These are phyloP conservation scores for Pseudoperonospora humuli DNA, from an alignment of 352 stramenopile genomes.

Conservation along the genomic window DNA sequence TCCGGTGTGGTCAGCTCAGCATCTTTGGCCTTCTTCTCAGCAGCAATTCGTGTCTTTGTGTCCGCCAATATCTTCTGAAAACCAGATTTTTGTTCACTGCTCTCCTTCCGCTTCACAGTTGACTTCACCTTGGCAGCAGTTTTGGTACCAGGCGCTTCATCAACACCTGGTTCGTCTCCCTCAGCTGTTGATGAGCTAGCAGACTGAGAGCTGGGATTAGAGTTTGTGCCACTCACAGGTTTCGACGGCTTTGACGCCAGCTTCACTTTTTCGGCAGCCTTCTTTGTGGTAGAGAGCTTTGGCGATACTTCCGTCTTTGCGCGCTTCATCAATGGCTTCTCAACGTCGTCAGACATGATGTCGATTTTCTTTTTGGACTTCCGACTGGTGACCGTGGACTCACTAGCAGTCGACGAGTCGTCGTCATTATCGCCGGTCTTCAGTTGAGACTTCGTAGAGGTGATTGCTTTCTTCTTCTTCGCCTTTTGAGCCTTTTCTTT, in stretches of 20 bases:
- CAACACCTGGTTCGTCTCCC: slow-evolving; percentile 10
- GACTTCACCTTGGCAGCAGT: slow-evolving; percentile 2
- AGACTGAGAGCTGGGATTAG: slow-evolving; percentile 9
- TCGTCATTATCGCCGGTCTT: slow-evolving; percentile 11
- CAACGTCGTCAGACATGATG: slow-evolving; percentile 12
- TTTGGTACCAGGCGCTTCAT: slow-evolving; percentile 14
- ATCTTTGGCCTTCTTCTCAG: slow-evolving; percentile 15
- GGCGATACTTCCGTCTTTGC: slow-evolving; percentile 21
- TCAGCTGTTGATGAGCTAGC: slow-evolving; percentile 9
- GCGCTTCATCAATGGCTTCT: slow-evolving; percentile 30
- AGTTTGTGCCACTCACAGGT: slow-evolving; percentile 5
- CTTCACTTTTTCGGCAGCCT: slow-evolving; percentile 15
- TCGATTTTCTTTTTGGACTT: slow-evolving; percentile 39
- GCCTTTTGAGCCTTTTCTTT: slow-evolving; percentile 7
- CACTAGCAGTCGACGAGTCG: slow-evolving; percentile 19
- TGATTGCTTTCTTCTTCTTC: slow-evolving; percentile 19
- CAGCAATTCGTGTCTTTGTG: slow-evolving; percentile 27
- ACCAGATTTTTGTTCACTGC: slow-evolving; percentile 9
- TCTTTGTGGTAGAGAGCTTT: slow-evolving; percentile 19
- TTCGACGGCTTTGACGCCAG: slow-evolving; percentile 3
- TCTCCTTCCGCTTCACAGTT: slow-evolving; percentile 5
- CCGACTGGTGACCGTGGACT: slow-evolving; percentile 7
- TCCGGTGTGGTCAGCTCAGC: slow-evolving; percentile 7
- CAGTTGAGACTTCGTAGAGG: not conserved
- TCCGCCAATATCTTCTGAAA: slow-evolving; percentile 43